Evolutionary conservation across 2,329 filamentous ascomycete genomes (phyloP), one percentile per base, ranked within the genome.

Genomic region (Leptoxyphium fumago): DNA sequence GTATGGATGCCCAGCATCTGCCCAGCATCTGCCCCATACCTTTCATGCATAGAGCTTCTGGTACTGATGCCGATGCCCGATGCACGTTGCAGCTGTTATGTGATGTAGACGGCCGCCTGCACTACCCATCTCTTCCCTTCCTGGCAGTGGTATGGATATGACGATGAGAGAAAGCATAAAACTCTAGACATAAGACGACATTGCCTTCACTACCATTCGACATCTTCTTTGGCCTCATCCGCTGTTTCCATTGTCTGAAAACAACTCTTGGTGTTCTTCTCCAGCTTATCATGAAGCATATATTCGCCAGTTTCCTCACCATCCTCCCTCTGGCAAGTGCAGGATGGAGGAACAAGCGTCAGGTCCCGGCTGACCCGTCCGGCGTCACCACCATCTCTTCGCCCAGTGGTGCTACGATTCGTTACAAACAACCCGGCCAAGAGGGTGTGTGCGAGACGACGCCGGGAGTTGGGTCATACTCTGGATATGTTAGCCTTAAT

Each of bases 351-450:
- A 30, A 42, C 14, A 30, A n/a, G 38, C 9, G 29, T 40, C 44
- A 46, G 43, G 15, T 44, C 11, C 46, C 46, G 21, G 40, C 42
- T 15, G 46, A 48, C 13, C 46, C 46, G 11, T 39, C 36, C 18
- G 45, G 45, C 18, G 45, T 48, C 26, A 48, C 40, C 8, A 41
- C 41, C 9, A 42, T 48, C 36, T 17, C 42, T 11, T 44, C 46
- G 10, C 45, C 41, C 11, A 26, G 29, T 18, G 67, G 68, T 43
- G 64, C 65, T 15, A 65, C 59, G 10, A 64, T 73, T 40, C 63
- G 68, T 2, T 73, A 72, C 56, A 74, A 71, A 55, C 64, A 73
- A 55, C 72, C 73, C 6, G 69, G 66, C 4, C 58, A 61, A 30
- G 56, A 55, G 14, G 64, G 67, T 2, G 61, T 73, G 29, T 73